phyloP scores from a whole-genome alignment of 164 flowering plant genomes.

The Chimonanthus praecox region DNA sequence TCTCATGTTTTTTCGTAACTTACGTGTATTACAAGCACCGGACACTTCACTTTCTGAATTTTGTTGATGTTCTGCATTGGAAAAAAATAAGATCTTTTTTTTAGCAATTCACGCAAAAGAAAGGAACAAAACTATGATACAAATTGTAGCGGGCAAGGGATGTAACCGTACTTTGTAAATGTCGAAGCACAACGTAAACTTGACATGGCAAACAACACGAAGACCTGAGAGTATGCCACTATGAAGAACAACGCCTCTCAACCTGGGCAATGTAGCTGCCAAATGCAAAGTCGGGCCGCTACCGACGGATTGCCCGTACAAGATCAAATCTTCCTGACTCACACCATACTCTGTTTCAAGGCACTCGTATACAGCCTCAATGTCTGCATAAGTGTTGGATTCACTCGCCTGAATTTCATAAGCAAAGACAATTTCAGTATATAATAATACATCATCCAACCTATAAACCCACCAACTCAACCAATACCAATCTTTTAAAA shows the following conservation, averaged over 20 bases:
- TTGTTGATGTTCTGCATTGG: constrained; percentile 85
- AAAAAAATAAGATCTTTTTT: background rate
- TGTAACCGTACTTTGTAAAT: constrained; percentile 53
- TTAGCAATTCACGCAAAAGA: background rate
- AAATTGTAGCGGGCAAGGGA: background rate
- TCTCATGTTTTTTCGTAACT: constrained; percentile 7
- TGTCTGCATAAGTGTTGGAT: constrained; percentile 86
- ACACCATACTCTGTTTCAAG: constrained; percentile 82
- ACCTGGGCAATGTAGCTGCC: constrained; percentile 79
- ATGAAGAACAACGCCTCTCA: constrained; percentile 91
- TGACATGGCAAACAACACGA: constrained; percentile 84
- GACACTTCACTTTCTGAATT: constrained; percentile 46
- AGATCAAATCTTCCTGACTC: constrained; percentile 80
- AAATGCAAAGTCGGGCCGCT: constrained; percentile 97
- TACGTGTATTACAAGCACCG: constrained; percentile 25
- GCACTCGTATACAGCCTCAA: constrained; percentile 90
- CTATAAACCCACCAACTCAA: background rate
- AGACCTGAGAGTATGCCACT: constrained; percentile 97
- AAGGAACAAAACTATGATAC: background rate
- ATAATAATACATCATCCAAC: background rate
- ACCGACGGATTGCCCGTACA: constrained; percentile 96
- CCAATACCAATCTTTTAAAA: too few species aligned
- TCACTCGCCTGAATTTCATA: constrained; percentile 77
- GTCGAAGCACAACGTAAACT: constrained; percentile 59
- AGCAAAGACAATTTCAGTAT: background rate